Conservation (phyloP, 163 green algal genomes). For the Volvox carteri region DNA sequence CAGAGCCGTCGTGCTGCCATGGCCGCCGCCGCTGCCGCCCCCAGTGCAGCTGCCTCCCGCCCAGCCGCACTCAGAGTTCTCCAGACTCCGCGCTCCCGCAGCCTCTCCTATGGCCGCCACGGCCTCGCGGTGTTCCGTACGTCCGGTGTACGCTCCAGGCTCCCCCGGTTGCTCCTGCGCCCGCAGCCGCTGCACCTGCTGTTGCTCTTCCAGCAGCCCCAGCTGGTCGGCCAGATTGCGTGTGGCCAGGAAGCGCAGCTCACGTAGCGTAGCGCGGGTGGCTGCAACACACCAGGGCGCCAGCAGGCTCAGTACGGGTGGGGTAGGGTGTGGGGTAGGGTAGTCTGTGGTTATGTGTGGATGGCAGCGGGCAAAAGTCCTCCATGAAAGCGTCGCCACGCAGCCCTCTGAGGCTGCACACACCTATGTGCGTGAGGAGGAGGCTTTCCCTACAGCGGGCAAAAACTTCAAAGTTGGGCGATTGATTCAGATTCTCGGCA, state of each 20-base stretch:
- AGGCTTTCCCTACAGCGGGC: not conserved
- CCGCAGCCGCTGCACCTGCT: not conserved
- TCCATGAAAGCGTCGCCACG: no score
- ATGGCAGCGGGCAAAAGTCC: not conserved
- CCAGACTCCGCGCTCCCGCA: no score
- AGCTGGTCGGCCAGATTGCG: slow-evolving; percentile 56
- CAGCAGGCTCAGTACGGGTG: not conserved
- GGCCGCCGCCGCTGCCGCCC: not conserved
- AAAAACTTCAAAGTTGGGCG: no score
- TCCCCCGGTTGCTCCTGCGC: not conserved
- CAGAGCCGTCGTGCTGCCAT: slow-evolving; percentile 1
- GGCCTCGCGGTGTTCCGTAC: no score
- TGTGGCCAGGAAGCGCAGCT: slow-evolving; percentile 39
- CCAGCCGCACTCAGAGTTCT: not conserved
- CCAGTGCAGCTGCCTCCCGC: not conserved
- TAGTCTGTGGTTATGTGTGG: not conserved
- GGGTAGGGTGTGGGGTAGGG: not conserved
- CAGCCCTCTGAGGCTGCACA: not conserved
- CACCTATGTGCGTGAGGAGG: not conserved
- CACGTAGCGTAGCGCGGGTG: slow-evolving; percentile 1
- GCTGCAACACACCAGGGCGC: not conserved
- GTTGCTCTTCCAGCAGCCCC: slow-evolving; percentile 5
- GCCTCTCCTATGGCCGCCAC: not conserved
- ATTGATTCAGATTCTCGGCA: not conserved
- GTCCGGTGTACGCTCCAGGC: no score